phyloP scores from a whole-genome alignment of 805 yeast species.

The Metschnikowia kunwiensis region DNA sequence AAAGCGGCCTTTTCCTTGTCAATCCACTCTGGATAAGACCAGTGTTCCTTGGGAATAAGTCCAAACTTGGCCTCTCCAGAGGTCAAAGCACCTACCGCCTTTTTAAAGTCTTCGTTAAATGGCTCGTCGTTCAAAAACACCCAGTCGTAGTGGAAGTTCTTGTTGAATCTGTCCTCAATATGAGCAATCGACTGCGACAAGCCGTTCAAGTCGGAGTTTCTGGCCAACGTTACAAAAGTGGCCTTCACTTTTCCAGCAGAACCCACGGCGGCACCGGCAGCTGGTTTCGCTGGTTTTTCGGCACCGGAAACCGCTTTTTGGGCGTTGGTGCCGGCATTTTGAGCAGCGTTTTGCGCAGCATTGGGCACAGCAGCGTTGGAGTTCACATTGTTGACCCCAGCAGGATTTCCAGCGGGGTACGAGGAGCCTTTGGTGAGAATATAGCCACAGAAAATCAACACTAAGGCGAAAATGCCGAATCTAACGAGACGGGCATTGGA shows the following conservation, averaged over 20 bases:
- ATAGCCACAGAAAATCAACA: constrained; percentile 46
- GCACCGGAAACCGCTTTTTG: constrained; percentile 2
- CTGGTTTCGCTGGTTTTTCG: neutral
- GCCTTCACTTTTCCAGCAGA: constrained; percentile 54
- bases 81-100: constrained; percentile 59
- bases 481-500: constrained; percentile 48
- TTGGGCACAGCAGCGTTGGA: neutral
- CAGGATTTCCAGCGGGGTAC: constrained; percentile 18
- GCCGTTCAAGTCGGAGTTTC: constrained; percentile 67
- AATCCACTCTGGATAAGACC: constrained; percentile 85
- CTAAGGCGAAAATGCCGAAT: constrained; percentile 46
- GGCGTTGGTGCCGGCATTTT: neutral
- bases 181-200: constrained; percentile 65
- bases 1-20: constrained; percentile 68
- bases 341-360: constrained; percentile 1
- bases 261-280: constrained; percentile 2
- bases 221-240: constrained; percentile 75
- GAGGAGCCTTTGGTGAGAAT: constrained; percentile 48
- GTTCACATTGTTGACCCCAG: neutral
- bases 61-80: constrained; percentile 82
- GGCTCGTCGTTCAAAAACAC: constrained; percentile 87
- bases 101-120: constrained; percentile 78
- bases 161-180: constrained; percentile 87
- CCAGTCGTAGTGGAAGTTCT: constrained; percentile 85
- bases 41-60: constrained; percentile 73